phyloP scores from a whole-genome alignment of 1,284 basidiomycete genomes.

The Malassezia furfur region DNA sequence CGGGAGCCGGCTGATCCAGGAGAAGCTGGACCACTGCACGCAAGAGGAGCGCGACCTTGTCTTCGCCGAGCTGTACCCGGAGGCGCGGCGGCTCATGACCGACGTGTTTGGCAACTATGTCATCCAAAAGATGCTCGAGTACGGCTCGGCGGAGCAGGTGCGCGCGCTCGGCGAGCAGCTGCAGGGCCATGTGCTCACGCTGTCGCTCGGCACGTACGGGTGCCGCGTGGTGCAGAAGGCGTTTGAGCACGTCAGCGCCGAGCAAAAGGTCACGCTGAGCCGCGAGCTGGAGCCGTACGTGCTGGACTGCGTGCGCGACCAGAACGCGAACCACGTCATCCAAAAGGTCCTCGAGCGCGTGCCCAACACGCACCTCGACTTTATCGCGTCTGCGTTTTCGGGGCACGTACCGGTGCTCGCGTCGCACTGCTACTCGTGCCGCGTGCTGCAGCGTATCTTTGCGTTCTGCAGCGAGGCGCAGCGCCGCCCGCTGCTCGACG shows the following conservation, averaged over 20 bases:
- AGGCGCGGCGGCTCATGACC: slow-evolving; percentile 69
- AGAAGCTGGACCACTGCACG: slow-evolving; percentile 56
- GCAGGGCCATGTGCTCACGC: slow-evolving; percentile 65
- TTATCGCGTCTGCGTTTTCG: slow-evolving; percentile 64
- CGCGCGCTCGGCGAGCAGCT: slow-evolving; percentile 64
- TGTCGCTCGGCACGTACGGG: slow-evolving; percentile 90
- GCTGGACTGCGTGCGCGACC: slow-evolving; percentile 77
- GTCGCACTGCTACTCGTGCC: slow-evolving; percentile 85
- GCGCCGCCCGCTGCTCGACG: slow-evolving; percentile 67
- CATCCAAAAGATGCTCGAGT: slow-evolving; percentile 91
- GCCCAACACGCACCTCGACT: slow-evolving; percentile 65
- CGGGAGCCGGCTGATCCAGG: slow-evolving; percentile 57
- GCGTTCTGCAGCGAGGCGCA: slow-evolving; percentile 58
- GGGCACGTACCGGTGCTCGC: slow-evolving; percentile 76
- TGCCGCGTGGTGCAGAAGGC: slow-evolving; percentile 57
- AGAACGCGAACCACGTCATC: slow-evolving; percentile 86
- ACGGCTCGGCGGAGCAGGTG: slow-evolving; percentile 62
- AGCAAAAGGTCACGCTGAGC: slow-evolving; percentile 25
- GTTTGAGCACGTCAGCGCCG: slow-evolving; percentile 54
- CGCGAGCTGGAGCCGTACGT: slow-evolving; percentile 71
- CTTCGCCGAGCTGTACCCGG: slow-evolving; percentile 84
- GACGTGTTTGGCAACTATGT: slow-evolving; percentile 94
- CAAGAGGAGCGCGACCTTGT: slow-evolving; percentile 55
- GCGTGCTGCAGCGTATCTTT: slow-evolving; percentile 85
- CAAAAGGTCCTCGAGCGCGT: slow-evolving; percentile 45